A percentile compares a stretch with the other conserved stretches of the same genome.
Conservation (phyloP, 2,329 filamentous ascomycete genomes). For the Fusarium paranaense region DNA sequence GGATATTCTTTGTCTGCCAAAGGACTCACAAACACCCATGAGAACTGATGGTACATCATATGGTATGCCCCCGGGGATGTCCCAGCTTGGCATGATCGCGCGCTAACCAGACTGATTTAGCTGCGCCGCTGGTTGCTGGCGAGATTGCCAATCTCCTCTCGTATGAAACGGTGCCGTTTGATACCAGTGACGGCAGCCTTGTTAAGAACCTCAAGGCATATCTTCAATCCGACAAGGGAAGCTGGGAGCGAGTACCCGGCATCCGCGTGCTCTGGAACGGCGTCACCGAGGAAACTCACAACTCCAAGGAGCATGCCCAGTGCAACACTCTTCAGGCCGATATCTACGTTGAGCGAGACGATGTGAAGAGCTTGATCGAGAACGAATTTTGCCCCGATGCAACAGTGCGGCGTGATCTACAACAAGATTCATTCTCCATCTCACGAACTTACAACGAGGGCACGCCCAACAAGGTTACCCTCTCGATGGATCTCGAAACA, state of each 20-base stretch:
- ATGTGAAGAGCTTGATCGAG: no score
- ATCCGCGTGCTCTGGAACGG: not conserved
- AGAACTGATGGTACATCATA: not conserved
- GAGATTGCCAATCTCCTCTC: slow-evolving; percentile 1
- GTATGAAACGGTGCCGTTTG: slow-evolving; percentile 1
- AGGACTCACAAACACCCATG: not conserved
- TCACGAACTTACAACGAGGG: not conserved
- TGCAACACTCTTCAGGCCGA: not conserved
- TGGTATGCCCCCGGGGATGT: not conserved
- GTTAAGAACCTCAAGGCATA: slow-evolving; percentile 4
- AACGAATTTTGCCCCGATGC: no score
- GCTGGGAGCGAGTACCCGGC: not conserved
- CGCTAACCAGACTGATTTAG: not conserved
- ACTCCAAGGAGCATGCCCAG: not conserved
- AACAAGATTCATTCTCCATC: no score
- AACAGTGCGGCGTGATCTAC: no score
- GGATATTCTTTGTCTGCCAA: not conserved
- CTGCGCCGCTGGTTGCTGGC: not conserved
- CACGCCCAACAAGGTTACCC: not conserved
- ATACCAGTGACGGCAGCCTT: slow-evolving; percentile 2
- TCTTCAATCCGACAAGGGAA: not conserved
- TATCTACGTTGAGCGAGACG: no score
- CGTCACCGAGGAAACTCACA: not conserved
- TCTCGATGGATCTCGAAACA: not conserved
- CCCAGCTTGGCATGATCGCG: not conserved